Base-by-base conservation (phyloP, 2,329 filamentous ascomycete species). In the Cladosporium colombiae region DNA sequence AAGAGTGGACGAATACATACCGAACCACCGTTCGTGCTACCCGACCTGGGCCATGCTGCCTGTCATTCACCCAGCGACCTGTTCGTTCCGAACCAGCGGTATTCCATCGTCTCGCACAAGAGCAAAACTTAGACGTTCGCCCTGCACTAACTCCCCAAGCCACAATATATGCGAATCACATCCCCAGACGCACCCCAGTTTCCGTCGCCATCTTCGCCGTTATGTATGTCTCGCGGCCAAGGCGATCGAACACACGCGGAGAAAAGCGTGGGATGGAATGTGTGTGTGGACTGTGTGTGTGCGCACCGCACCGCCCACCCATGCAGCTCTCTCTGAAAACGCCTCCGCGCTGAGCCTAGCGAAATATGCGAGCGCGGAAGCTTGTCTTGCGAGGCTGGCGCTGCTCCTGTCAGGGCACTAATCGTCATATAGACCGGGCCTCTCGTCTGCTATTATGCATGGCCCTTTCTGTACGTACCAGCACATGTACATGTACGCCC, bases 1-100 rank as follows among this genome's bases (percentile, higher is more conserved):
- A 57, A n/a, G 29, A 35, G 33, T 21, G 14, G 29, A 37, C 55
- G 55, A 37, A 57, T 33, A 23, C 33, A 37, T 35, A 33, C 31
- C 55, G 55, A 57, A 57, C 55, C 31, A 57, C 31, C 55, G n/a
- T 57, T 57, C 55, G 31, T 57, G n/a, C 33, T 14, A 57, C 55
- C n/a, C 13, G 6, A 16, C 21, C 29, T n/a, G 5, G 27, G n/a
- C 33, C 29, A 29, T 25, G 14, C 33, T 40, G 55, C 31, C 21
- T 31, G 52, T 55, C 52, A 55, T 55, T 46, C 52, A 55, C 52
- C 27, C 33, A 57, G 55, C 55, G 55, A 57, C 31, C 55, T 57
- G 55, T 57, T 11, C 21, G 55, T 57, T 21, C 55, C 55, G 23
- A 13, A 25, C 55, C 21, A 25, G 55, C 55, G 55, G 55, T 57